Conservation (phyloP, 2,329 filamentous ascomycete species). For the Talaromyces marneffei region DNA sequence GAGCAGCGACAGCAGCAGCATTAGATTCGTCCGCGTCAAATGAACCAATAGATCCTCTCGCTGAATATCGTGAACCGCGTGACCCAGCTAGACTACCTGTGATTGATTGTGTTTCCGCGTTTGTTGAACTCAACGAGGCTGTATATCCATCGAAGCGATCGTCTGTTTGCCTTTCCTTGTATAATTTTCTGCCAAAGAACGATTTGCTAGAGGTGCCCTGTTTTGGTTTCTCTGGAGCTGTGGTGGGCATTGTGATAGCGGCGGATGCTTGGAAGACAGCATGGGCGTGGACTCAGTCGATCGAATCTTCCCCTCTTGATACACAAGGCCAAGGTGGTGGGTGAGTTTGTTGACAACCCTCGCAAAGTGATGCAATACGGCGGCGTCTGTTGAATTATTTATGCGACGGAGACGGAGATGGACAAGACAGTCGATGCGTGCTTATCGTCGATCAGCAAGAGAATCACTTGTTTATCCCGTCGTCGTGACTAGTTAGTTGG, state of each 20-base stretch:
- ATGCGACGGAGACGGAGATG: background rate
- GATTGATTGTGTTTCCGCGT: slow-evolving; percentile 38
- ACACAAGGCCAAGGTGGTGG: no score
- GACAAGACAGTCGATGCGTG: background rate
- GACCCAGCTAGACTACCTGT: slow-evolving; percentile 58
- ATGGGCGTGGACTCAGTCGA: slow-evolving; percentile 15
- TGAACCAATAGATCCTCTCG: slow-evolving; percentile 66
- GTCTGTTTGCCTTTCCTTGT: slow-evolving; percentile 67
- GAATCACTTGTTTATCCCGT: background rate
- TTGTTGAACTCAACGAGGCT: slow-evolving; percentile 50
- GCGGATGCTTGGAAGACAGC: slow-evolving; percentile 24
- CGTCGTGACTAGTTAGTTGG: background rate
- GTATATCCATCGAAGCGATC: slow-evolving; percentile 57
- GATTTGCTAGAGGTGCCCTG: slow-evolving; percentile 76
- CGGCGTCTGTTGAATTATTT: background rate
- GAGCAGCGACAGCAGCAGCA: slow-evolving; percentile 53
- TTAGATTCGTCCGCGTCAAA: slow-evolving; percentile 60
- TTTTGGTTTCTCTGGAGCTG: slow-evolving; percentile 70
- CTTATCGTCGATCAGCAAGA: background rate
- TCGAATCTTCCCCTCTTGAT: background rate
- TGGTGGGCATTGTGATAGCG: slow-evolving; percentile 43
- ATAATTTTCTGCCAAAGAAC: slow-evolving; percentile 74
- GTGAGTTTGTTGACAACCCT: background rate
- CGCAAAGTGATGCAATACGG: background rate
- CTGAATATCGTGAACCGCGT: slow-evolving; percentile 66